Evolutionary conservation across 2,329 filamentous ascomycete species (phyloP), one percentile per base, ranked within the genome.

Genomic region (Pseudogymnoascus sp.): DNA sequence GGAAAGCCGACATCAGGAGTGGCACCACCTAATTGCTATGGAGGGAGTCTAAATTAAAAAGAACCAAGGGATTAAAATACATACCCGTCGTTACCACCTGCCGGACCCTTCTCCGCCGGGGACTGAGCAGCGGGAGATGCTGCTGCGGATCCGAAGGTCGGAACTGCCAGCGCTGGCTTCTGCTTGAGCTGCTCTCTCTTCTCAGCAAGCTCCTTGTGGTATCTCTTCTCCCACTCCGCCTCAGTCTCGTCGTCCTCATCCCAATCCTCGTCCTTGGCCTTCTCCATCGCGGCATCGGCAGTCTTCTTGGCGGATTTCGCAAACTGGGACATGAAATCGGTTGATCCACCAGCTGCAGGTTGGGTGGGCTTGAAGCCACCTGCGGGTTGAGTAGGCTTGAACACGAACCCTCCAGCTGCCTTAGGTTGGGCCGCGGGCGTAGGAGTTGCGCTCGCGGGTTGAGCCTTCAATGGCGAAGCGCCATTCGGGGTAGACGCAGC

Each of bases 241-340:
- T 62, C 58, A 19, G 33, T 65, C 52, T 68, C 68, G 6, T 72
- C 71, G 22, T 73, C 71, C 2, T 69, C 71, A 59, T 73, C 71
- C 41, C 66, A 66, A 12, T 73, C 71, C 16, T 69, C 68, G 22
- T 67, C 68, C 58, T 66, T 70, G 3, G 67, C 69, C 38, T 67
- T 69, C 62, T 71, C 62, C 65, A 72, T 66, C 4, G 63, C 60
- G 19, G 67, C 61, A 22, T 69, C 41, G 28, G 71, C 70, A 2
- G 60, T 63, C 12, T 67, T 64, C 62, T 69, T 61, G 19, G 63
- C 63, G 45, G 67, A 63, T n/a, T 66, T 62, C 11, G 61, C 65
- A 61, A 72, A 70, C 58, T 70, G 70, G 12, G 66, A 66, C 36
- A 68, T 30, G 61, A 69, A 69, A 49, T 71, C 66, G 6, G 61